Evolutionary conservation across 2,329 filamentous ascomycete genomes (phyloP).

Genomic region (Lecanoromycetidae sp.): DNA sequence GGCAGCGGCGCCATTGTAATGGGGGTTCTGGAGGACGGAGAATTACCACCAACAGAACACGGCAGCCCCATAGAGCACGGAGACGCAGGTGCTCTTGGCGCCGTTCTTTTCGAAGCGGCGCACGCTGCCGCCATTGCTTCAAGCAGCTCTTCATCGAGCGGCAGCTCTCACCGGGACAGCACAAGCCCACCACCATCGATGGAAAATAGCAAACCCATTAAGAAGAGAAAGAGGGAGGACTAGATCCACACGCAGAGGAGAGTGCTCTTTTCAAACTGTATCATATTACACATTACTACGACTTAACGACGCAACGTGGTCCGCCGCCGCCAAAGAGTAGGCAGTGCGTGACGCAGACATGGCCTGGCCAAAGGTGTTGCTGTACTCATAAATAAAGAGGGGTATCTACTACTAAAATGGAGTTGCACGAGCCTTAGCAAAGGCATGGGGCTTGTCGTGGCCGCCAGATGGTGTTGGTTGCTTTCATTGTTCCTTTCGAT

Average conservation of each 20-base stretch:
- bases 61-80: conserved; percentile 37
- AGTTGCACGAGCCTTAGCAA: conserved; percentile 8
- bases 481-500: neutral
- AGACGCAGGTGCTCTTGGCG: conserved; percentile 58
- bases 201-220: conserved; percentile 28
- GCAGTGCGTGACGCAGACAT: conserved; percentile 11
- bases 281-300: conserved; percentile 17
- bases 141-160: conserved; percentile 28
- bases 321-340: too few relatives aligned
- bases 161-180: conserved; percentile 17
- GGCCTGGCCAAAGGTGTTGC: conserved; percentile 10
- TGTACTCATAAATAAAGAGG: conserved; percentile 7
- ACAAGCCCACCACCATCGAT: conserved; percentile 17
- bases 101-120: conserved; percentile 70
- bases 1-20: conserved; percentile 82
- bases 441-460: conserved; percentile 1
- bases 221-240: conserved; percentile 35
- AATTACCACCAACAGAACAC: conserved; percentile 35
- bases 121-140: conserved; percentile 52
- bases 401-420: conserved; percentile 3
- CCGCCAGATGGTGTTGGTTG: neutral
- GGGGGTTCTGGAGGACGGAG: conserved; percentile 66
- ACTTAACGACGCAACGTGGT: conserved; percentile 16
- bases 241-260: too few relatives aligned
- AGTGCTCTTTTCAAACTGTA: conserved; percentile 14